Percentiles rank a stretch among this genome's conserved stretches.
Conservation (phyloP, 176 grass and related monocot species). For the Canna indica region DNA sequence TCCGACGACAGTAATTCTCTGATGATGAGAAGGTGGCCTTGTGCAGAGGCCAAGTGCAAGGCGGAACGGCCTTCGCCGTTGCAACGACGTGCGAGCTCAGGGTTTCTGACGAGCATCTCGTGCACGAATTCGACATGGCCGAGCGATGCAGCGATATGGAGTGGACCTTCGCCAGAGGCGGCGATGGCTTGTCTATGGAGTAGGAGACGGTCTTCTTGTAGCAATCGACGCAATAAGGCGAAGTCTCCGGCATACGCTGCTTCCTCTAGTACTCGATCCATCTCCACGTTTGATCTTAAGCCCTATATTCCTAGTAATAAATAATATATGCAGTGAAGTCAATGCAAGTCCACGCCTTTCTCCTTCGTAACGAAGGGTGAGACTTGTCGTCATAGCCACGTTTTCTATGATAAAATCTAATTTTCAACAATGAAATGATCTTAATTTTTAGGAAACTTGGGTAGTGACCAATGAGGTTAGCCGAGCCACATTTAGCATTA, state of each 20-base stretch:
- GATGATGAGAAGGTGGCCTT: constrained; percentile 1
- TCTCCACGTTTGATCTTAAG: no score
- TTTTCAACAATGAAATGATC: no score
- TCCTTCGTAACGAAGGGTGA: no score
- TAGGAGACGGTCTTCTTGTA: constrained; percentile 18
- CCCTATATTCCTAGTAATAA: no score
- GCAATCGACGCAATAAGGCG: not conserved
- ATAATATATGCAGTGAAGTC: no score
- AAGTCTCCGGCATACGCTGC: constrained; percentile 15
- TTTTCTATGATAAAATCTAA: no score
- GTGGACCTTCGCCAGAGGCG: constrained; percentile 3
- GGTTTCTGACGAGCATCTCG: constrained; percentile 3
- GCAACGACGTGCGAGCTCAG: not conserved
- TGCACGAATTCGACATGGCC: constrained; percentile 14
- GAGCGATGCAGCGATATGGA: constrained; percentile 14
- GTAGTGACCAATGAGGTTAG: no score
- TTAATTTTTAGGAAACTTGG: no score
- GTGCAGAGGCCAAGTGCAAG: constrained; percentile 18
- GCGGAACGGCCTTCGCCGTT: constrained; percentile 8
- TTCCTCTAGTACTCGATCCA: not conserved
- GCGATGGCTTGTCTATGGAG: not conserved
- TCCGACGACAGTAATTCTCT: not conserved
- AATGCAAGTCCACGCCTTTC: no score
- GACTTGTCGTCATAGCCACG: no score
- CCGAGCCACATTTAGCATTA: no score